These are phyloP conservation scores for Rubia peregrina DNA, from an alignment of 305 asterid species.

Conservation along the genomic window DNA sequence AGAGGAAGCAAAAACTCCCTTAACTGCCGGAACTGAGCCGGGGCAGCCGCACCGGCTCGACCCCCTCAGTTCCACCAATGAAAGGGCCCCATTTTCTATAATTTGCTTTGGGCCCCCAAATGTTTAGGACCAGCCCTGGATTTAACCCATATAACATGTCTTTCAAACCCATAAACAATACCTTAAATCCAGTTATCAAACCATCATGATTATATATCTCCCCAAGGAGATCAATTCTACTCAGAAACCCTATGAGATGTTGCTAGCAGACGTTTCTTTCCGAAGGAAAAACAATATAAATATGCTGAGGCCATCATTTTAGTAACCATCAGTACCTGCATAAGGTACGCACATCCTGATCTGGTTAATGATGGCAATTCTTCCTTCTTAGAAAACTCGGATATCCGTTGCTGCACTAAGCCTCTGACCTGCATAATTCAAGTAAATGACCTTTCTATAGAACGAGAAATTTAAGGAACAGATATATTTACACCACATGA, in stretches of 20 bases:
- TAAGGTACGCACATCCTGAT: constrained; percentile 96
- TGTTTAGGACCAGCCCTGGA: too few relatives aligned
- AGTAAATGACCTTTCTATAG: constrained; percentile 5
- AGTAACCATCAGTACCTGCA: constrained; percentile 57
- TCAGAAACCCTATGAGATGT: background rate
- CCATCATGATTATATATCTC: background rate
- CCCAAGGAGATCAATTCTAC: background rate
- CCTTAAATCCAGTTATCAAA: background rate
- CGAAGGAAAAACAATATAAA: background rate
- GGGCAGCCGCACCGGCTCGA: too few relatives aligned
- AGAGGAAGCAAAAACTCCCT: too few relatives aligned
- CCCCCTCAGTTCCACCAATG: too few relatives aligned
- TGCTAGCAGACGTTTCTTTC: background rate
- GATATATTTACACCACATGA: constrained; percentile 8
- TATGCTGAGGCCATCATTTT: background rate
- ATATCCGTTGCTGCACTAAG: constrained; percentile 83
- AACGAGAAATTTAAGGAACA: constrained; percentile 1
- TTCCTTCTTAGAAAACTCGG: constrained; percentile 87
- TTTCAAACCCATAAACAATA: background rate
- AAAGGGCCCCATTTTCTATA: too few relatives aligned
- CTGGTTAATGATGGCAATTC: constrained; percentile 83
- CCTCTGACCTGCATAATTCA: constrained; percentile 57
- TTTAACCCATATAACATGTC: background rate
- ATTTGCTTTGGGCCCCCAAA: too few relatives aligned
- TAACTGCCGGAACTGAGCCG: too few relatives aligned